Percentiles rank a stretch among this genome's conserved stretches.
Evolutionary conservation across 352 stramenopile genomes (phyloP).

Genomic region (Phytophthora pluvialis): DNA sequence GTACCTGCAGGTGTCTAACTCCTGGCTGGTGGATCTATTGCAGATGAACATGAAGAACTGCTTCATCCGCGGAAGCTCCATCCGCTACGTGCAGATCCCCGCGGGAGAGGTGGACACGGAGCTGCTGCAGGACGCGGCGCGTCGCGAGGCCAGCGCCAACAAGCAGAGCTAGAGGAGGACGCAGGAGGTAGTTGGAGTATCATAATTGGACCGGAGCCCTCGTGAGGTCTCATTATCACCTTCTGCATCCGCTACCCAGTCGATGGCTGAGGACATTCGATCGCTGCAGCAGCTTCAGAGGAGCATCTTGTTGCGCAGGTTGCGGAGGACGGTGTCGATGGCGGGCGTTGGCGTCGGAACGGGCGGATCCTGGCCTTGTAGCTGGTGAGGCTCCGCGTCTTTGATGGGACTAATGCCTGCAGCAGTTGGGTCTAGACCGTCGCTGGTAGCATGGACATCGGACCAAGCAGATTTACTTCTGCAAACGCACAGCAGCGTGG

Average conservation of each 20-base stretch:
- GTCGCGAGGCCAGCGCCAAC: conserved; percentile 77
- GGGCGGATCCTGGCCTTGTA: not conserved
- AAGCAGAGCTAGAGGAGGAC: conserved; percentile 56
- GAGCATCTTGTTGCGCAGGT: conserved; percentile 15
- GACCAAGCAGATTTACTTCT: not conserved
- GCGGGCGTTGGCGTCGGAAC: not conserved
- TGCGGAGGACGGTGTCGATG: not conserved
- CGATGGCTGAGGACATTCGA: not conserved
- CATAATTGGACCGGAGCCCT: conserved; percentile 23
- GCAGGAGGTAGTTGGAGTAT: conserved; percentile 9
- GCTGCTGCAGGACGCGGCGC: conserved; percentile 89
- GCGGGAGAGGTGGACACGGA: conserved; percentile 97
- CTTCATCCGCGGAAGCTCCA: conserved; percentile 98
- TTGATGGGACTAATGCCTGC: not conserved
- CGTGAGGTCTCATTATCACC: conserved; percentile 1
- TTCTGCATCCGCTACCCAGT: too few species aligned
- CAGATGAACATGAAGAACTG: conserved; percentile 97
- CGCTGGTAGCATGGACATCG: not conserved
- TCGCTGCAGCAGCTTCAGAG: conserved; percentile 4
- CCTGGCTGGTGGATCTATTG: conserved; percentile 3
- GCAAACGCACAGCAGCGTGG: conserved; percentile 2
- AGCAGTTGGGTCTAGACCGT: not conserved
- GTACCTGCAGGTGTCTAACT: not conserved
- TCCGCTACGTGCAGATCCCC: conserved; percentile 99
- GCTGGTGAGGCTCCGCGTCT: not conserved